Base-by-base conservation (phyloP, 2,329 filamentous ascomycete genomes). In the Tolypocladium sp. region DNA sequence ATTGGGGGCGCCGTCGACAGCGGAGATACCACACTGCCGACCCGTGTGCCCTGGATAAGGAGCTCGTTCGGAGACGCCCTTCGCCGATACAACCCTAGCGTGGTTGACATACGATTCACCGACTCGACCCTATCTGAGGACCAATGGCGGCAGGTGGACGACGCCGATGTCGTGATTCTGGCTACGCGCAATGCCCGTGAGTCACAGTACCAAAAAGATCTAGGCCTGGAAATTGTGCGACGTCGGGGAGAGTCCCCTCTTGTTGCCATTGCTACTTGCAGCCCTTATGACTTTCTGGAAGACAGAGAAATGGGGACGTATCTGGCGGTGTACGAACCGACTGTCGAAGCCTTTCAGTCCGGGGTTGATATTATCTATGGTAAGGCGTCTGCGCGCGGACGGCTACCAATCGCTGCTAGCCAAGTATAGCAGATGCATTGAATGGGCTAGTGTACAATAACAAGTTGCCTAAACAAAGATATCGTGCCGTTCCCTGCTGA, bases 231-330 rank as follows among this genome's bases (percentile, higher is more conserved):
- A 33, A 57, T 67, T 12, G 62, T 61, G 37, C 59, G 66, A n/a
- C 57, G 63, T 25, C 41, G n/a, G 5, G 44, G 41, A 7, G 57
- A 54, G n/a, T 56, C 58, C 5, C n/a, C 49, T 12, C 38, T 64
- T 9, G 55, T 66, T n/a, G 60, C 60, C 12, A 58, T 68, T 46
- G 66, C 66, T 1, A 68, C 66, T 10, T 68, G 66, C 55, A 63
- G 61, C 4, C 66, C 66, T 4, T 68, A 68, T 44, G 66, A 68
- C 37, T 68, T 68, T 30, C 20, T 68, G 15, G 63, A 68, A 13
- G 62, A 64, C 15, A 9, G 9, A 15, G 58, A 64, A 17, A 58
- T 67, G 7, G 49, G 57, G 57, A 68, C 65, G 3, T 66, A 66
- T 40, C 44, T 67, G 51, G 63, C 63, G 3, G 62, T 67, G 25